Evolutionary conservation across 176 grass and related monocot genomes (phyloP).

Genomic region (Aegilops bicornis): DNA sequence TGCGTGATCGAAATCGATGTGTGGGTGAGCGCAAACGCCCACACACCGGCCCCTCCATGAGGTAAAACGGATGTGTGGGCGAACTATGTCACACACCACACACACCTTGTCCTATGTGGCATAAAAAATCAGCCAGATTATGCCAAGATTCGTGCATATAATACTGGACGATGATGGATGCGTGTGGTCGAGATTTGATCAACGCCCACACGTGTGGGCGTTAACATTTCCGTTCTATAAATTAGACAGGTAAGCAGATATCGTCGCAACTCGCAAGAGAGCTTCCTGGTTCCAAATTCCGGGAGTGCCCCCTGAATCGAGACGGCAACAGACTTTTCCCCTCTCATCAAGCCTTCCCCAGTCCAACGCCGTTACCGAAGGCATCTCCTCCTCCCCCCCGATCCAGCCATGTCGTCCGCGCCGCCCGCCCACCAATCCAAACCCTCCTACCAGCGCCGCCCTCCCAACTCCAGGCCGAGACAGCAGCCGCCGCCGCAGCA

Average conservation of each 20-base stretch:
- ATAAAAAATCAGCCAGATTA: too few species aligned
- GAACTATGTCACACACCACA: too few species aligned
- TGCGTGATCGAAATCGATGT: too few species aligned
- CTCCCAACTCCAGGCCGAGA: constrained; percentile 29
- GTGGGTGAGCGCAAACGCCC: too few species aligned
- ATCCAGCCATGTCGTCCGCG: constrained; percentile 56
- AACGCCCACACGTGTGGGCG: too few species aligned
- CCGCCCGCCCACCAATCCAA: constrained; percentile 39
- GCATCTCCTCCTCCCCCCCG: constrained; percentile 28
- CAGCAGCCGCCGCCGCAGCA: constrained; percentile 31
- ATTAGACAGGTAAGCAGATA: not conserved
- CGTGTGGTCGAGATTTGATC: too few species aligned
- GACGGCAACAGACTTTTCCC: constrained; percentile 7
- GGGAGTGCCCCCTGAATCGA: not conserved
- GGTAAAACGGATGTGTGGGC: too few species aligned
- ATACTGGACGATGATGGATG: too few species aligned
- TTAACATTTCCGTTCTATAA: too few species aligned
- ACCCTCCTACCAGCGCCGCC: constrained; percentile 43
- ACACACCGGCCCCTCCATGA: too few species aligned
- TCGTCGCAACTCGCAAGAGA: not conserved
- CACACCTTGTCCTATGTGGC: too few species aligned
- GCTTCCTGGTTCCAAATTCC: not conserved
- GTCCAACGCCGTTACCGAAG: not conserved
- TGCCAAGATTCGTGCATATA: too few species aligned
- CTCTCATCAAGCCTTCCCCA: not conserved